Conservation (phyloP, 805 yeast genomes). For the Hanseniaspora clermontiae region DNA sequence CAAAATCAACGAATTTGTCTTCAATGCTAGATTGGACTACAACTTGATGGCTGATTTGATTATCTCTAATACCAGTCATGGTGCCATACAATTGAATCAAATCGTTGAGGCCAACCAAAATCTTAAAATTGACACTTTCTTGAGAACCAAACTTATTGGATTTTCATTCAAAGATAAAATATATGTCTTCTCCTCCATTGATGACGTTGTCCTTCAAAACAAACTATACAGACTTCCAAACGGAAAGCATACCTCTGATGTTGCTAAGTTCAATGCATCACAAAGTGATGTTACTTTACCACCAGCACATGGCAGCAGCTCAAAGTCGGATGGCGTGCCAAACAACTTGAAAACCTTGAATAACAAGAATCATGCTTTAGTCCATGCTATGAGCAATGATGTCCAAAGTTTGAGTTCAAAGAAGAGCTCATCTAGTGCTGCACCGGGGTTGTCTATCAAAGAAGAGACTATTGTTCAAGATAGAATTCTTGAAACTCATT, state of each 20-base stretch:
- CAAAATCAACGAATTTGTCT: conserved; percentile 27
- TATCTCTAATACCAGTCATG: conserved; percentile 2
- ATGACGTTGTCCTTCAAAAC: conserved; percentile 73
- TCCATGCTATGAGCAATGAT: neutral
- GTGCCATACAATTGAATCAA: neutral
- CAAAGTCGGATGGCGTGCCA: neutral
- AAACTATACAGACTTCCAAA: conserved; percentile 25
- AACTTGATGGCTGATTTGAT: conserved; percentile 21
- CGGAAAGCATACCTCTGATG: conserved; percentile 28
- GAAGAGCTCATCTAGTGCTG: neutral
- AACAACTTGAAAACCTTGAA: neutral
- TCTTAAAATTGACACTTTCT: conserved; percentile 33
- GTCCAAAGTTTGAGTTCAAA: neutral
- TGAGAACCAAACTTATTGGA: conserved; percentile 84
- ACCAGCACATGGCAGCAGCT: neutral
- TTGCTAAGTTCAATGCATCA: conserved; percentile 16
- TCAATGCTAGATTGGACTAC: conserved; percentile 26
- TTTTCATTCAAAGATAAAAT: conserved; percentile 78
- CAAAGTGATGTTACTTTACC: neutral
- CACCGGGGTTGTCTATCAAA: neutral
- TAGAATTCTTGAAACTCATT: conserved; percentile 37
- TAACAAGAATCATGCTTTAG: neutral
- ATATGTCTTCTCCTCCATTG: conserved; percentile 77
- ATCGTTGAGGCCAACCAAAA: conserved; percentile 21
- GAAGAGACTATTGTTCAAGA: neutral